Evolutionary conservation across 371 early-diverging fungal genomes (phyloP).

Genomic region (Antonospora locustae): DNA sequence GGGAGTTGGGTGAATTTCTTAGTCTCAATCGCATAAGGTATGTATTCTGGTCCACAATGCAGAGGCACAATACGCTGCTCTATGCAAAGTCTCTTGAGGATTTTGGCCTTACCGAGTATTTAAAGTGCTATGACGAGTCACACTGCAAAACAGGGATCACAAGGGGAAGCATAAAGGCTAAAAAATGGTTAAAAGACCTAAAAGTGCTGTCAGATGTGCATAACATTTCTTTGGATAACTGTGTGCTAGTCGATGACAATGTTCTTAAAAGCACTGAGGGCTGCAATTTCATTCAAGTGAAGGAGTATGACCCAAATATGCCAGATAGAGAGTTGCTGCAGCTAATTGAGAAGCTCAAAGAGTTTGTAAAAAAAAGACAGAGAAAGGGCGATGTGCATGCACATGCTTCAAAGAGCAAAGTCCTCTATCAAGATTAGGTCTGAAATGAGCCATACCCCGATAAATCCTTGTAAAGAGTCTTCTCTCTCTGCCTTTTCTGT

Average conservation of each 20-base stretch:
- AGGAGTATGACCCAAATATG: conserved; percentile 11
- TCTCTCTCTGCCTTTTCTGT: not conserved
- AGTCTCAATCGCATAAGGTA: conserved; percentile 26
- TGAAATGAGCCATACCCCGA: no score
- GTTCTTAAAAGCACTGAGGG: conserved; percentile 20
- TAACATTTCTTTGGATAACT: conserved; percentile 18
- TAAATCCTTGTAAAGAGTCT: no score
- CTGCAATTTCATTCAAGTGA: conserved; percentile 25
- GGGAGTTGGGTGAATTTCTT: conserved; percentile 26
- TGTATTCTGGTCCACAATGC: conserved; percentile 46
- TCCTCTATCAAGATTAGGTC: no score
- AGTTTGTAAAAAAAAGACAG: conserved; percentile 4
- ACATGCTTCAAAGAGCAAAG: no score
- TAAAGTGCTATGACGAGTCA: conserved; percentile 14
- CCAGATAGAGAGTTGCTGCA: conserved; percentile 21
- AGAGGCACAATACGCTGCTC: conserved; percentile 37
- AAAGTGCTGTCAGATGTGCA: conserved; percentile 12
- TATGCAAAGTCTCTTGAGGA: conserved; percentile 16
- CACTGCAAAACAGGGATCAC: conserved; percentile 23
- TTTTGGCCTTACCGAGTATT: conserved; percentile 16
- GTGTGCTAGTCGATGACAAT: conserved; percentile 42
- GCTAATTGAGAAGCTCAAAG: conserved; percentile 7
- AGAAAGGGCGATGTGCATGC: no score
- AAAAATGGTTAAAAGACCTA: conserved; percentile 35
- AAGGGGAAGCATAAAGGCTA: conserved; percentile 10